These are phyloP conservation scores for Penicillium angulare DNA, from an alignment of 495 filamentous ascomycete genomes.

Conservation along the genomic window DNA sequence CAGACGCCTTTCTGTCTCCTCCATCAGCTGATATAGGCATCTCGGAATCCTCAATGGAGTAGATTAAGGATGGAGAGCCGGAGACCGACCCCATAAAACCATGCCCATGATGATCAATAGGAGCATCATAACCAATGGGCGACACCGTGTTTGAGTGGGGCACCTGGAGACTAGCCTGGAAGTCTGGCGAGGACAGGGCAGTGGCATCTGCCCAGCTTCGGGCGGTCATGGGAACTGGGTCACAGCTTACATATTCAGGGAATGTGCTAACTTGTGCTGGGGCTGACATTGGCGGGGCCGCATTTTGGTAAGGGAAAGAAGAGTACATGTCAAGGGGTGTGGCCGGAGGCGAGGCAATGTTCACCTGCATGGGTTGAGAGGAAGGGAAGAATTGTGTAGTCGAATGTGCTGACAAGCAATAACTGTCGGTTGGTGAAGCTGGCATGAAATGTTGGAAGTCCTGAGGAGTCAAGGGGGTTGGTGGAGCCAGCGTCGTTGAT, in stretches of 20 bases:
- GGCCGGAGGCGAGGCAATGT: constrained; percentile 46
- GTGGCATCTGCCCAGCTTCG: constrained; percentile 43
- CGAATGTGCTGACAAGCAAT: constrained; percentile 41
- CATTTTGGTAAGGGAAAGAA: constrained; percentile 37
- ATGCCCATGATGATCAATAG: constrained; percentile 27
- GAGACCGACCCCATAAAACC: constrained; percentile 26
- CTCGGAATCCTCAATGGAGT: constrained; percentile 36
- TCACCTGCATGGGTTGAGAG: constrained; percentile 46
- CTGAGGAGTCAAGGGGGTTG: constrained; percentile 47
- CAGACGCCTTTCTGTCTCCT: constrained; percentile 32
- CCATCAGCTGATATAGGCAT: constrained; percentile 24
- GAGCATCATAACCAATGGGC: constrained; percentile 33
- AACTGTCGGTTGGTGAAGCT: constrained; percentile 37
- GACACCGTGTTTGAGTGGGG: constrained; percentile 36
- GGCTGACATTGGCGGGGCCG: constrained; percentile 45
- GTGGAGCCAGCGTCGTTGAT: constrained; percentile 39
- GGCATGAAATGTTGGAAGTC: constrained; percentile 46
- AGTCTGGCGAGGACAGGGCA: constrained; percentile 44
- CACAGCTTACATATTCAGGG: constrained; percentile 37
- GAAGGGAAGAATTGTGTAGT: constrained; percentile 39
- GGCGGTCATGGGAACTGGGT: constrained; percentile 33
- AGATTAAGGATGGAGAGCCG: constrained; percentile 36
- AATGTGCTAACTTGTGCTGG: constrained; percentile 45
- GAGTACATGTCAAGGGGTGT: constrained; percentile 45
- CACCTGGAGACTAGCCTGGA: constrained; percentile 32